Evolutionary conservation across 345 rosid species (phyloP), one percentile per base, ranked within the genome.

Genomic region (Brassica carinata): DNA sequence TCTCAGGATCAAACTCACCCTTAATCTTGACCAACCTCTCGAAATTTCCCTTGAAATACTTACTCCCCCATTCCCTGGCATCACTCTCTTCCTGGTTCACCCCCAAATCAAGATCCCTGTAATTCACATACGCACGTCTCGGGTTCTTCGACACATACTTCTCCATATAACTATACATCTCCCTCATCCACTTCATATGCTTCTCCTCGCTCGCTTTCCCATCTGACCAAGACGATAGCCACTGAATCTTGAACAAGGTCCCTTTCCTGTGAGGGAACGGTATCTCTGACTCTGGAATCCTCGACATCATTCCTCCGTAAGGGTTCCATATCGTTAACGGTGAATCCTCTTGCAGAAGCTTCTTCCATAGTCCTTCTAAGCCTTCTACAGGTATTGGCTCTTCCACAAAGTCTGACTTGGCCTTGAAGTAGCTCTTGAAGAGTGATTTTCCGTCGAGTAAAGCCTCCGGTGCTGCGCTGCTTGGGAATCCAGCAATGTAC

Each of bases 321-420:
- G 85, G 82, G 55, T 78, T 78, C 81, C 81, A 82, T 62, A 77
- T 77, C 57, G 82, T 78, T 4, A 78, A 65, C 1, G 79, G 82
- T 0, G 82, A 62, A 1, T 78, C 79, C 9, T 82, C 85, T 55
- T 1, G 53, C 4, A 78, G 30, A 27, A 82, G 63, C 64, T 29
- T 78, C 19, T 82, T 64, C 82, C 82, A 82, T 2, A 82, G 33
- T 1, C 85, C 85, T 74, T 78, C 73, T 30, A 82, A 58, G 19
- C 79, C 85, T 17, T 74, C 33, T 9, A 78, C 19, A 1, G 85
- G 79, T 6, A 82, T 82, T 36, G 85, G 82, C 27, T 82, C 81
- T 87, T 75, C 85, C 85, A 88, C 90, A 62, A 86, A 90, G 67
- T 94, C 96, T 1, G 97, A 94, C 67, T 89, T 90, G 34, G 88